Percentiles rank a stretch among this genome's conserved stretches.
phyloP scores from a whole-genome alignment of 306 rosid species.

The Lathyrus aphaca region DNA sequence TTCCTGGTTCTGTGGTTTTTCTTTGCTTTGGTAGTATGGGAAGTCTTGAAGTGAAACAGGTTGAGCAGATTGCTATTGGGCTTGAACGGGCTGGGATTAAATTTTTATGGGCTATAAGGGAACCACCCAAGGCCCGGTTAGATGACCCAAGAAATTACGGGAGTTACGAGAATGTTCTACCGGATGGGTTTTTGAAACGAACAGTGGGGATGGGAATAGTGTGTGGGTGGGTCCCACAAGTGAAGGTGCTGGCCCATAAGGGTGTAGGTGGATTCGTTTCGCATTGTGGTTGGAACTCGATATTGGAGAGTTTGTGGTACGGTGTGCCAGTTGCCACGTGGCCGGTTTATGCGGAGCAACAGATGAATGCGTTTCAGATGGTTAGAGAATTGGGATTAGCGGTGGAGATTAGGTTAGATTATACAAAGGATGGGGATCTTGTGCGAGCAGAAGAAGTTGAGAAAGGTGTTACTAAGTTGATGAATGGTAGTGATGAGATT shows the following conservation, averaged over 20 bases:
- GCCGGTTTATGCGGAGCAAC: conserved; percentile 62
- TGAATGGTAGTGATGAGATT: conserved; percentile 40
- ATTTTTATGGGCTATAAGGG: conserved; percentile 56
- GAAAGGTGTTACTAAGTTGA: conserved; percentile 38
- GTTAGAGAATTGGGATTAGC: conserved; percentile 64
- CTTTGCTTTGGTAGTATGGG: conserved; percentile 57
- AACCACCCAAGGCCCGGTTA: conserved; percentile 45
- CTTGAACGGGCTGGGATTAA: conserved; percentile 43
- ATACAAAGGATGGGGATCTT: conserved; percentile 43
- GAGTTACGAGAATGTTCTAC: conserved; percentile 18
- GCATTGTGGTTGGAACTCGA: conserved; percentile 73
- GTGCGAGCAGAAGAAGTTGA: conserved; percentile 51
- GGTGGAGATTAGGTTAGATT: conserved; percentile 56
- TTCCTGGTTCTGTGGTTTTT: conserved; percentile 39
- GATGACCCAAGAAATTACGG: conserved; percentile 32
- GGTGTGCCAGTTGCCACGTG: conserved; percentile 70
- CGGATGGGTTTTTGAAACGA: conserved; percentile 49
- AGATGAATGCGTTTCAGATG: conserved; percentile 66
- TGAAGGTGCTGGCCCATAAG: conserved; percentile 46
- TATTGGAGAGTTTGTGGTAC: conserved; percentile 65
- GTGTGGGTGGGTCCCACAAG: conserved; percentile 65
- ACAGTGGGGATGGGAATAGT: conserved; percentile 48
- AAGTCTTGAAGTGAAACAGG: conserved; percentile 35
- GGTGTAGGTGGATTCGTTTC: conserved; percentile 64
- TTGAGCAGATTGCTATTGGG: conserved; percentile 44